Base-by-base conservation (phyloP, 148 eudicot species). In the Rhododendron henanense region DNA sequence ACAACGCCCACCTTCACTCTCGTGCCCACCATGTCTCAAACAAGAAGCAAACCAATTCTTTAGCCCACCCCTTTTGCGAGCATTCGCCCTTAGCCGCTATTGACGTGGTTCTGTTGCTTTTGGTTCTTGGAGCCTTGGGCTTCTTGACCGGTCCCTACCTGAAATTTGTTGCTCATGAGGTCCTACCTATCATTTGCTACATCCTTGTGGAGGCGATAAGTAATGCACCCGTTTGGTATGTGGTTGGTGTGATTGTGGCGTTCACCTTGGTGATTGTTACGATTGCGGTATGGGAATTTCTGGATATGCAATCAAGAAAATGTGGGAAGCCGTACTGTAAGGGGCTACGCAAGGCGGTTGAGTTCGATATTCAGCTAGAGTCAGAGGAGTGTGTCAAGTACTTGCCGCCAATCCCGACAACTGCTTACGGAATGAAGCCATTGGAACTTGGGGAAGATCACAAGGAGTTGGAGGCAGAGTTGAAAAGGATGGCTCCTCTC, bases 401-500 rank as follows among this genome's bases (percentile, higher is more conserved):
- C 83, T 84, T 80, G 74, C 84, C 89, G 3, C 50, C 78, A 9
- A 5, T 28, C 23, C 44, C 55, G 14, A 61, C 21, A 10, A 51
- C 53, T 31, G 82, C 63, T 21, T 76, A 80, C 23, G 88, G 87
- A n/a, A 31, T 84, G 79, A 88, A 84, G 84, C 86, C 89, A 63
- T 85, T 90, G 84, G 90, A 90, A 86, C 51, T 90, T 33, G 91
- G 91, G 81, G 83, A 86, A 69, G 90, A 90, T 84, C 91, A 87
- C 80, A 82, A 90, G 79, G 91, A 88, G 77, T 84, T 90, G 44
- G 90, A 90, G 82, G 87, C 91, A 0, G 91, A 90, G 84, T 61
- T 90, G 78, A 90, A 90, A 86, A 86, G 86, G 69, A 90, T 90
- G 91, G 91, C 91, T 19, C 91, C 91, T 0, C 81, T 82, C 71